Evolutionary conservation across 805 yeast genomes (phyloP), one percentile per base, ranked within the genome.

Genomic region (Hanseniaspora meyeri): DNA sequence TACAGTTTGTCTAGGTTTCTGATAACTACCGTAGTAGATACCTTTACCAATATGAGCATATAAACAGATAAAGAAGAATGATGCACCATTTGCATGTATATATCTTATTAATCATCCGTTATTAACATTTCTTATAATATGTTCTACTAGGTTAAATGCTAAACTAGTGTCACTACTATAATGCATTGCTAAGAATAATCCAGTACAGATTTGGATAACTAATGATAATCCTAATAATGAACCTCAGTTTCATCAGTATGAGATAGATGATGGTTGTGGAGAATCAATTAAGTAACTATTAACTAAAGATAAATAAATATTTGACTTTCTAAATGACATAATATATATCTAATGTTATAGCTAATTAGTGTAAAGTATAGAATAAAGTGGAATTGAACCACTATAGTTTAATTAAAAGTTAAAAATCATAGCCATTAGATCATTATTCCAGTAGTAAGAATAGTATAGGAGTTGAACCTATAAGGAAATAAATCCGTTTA

Each of bases 381-480:
- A 42, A 24, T 19, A 24, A 49, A 48, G 47, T 57, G 59, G 62
- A 56, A 48, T 60, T 57, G 62, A 60, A 60, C 62, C 61, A 50
- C 58, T 60, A 58, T 59, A 20, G 38, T 43, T 50, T 58, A 57
- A 50, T 58, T 59, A 58, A 55, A 55, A 60, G 57, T 49, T 59
- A 58, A 45, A 46, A 45, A 50, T 60, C 59, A 43, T 60, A 60
- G 59, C 62, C 19, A 7, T 36, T 45, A 42, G 29, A 42, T 36
- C 24, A 36, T 49, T 39, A 39, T 40, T 27, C 27, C 43, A 24
- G 36, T 19, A n/a, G n/a, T n/a, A n/a, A n/a, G 60, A 59, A 59
- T 49, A 49, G 55, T 53, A 59, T 45, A 49, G 60, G 60, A 58
- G 24, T 59, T 51, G 60, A 59, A 59, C 60, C 60, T 45, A 45